A percentile compares a stretch with the other conserved stretches of the same genome.
Conservation (phyloP, 2,329 filamentous ascomycete species). For the Nemania sp. region DNA sequence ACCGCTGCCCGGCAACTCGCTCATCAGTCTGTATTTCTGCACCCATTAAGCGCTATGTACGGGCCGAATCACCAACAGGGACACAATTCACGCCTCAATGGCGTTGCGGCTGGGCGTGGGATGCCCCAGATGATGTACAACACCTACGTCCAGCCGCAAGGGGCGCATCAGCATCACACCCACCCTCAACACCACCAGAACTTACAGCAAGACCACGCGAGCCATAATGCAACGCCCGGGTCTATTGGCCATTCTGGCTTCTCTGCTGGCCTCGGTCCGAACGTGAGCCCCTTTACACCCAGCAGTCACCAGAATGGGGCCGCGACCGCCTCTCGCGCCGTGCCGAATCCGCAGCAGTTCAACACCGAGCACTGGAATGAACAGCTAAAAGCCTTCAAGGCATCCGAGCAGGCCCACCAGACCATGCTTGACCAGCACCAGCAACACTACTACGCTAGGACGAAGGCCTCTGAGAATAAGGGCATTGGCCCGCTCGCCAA, state of each 20-base stretch:
- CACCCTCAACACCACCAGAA: conserved; percentile 66
- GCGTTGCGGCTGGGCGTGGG: conserved; percentile 62
- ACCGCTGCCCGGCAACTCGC: background rate
- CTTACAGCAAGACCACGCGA: conserved; percentile 61
- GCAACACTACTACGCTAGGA: conserved; percentile 71
- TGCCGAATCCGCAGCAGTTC: conserved; percentile 55
- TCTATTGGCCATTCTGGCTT: conserved; percentile 64
- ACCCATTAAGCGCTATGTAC: conserved; percentile 63
- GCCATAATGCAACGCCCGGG: conserved; percentile 57
- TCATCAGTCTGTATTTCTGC: conserved; percentile 3
- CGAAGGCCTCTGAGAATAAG: conserved; percentile 71
- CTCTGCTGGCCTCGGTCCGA: conserved; percentile 66
- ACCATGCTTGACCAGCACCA: conserved; percentile 70
- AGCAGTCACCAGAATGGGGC: conserved; percentile 62
- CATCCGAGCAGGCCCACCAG: conserved; percentile 71
- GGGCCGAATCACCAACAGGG: conserved; percentile 72
- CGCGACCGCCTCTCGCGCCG: conserved; percentile 49
- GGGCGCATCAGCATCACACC: conserved; percentile 61
- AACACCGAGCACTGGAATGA: conserved; percentile 78
- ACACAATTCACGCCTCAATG: conserved; percentile 77
- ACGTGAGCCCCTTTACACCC: conserved; percentile 62
- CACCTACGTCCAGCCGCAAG: conserved; percentile 45
- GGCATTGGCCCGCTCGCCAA: conserved; percentile 61
- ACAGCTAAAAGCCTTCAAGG: conserved; percentile 79
- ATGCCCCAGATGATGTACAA: conserved; percentile 68